Percentiles rank a stretch among this genome's conserved stretches.
phyloP scores from a whole-genome alignment of 2,329 filamentous ascomycete species.

The Triangularia verruculosa region DNA sequence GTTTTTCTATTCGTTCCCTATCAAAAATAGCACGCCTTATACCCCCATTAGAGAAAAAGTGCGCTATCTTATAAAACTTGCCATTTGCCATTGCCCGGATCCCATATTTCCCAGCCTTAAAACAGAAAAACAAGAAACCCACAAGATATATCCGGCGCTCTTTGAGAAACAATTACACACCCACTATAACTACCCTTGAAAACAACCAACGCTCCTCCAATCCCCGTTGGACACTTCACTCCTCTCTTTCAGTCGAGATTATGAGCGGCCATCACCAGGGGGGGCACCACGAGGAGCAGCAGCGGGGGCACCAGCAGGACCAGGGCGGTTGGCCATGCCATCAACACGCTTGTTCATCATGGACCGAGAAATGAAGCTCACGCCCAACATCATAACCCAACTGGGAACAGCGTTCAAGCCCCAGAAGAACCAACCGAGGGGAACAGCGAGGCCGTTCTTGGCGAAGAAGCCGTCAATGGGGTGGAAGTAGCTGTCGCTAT shows the following conservation, averaged over 20 bases:
- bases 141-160: not conserved
- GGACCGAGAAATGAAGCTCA: slow-evolving; percentile 69
- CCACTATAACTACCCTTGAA: slow-evolving; percentile 1
- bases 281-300: slow-evolving; percentile 8
- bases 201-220: not conserved
- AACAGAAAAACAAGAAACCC: not conserved
- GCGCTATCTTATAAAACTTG: not conserved
- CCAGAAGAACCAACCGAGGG: slow-evolving; percentile 67
- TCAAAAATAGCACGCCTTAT: not conserved
- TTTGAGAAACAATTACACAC: not conserved
- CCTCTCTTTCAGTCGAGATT: not conserved
- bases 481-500: slow-evolving; percentile 63
- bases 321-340: not conserved
- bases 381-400: slow-evolving; percentile 75
- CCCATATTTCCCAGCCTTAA: not conserved
- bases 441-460: slow-evolving; percentile 59
- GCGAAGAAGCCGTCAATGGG: slow-evolving; percentile 69
- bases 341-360: slow-evolving; percentile 54
- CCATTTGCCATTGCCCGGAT: not conserved
- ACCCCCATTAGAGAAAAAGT: not conserved
- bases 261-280: not conserved
- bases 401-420: slow-evolving; percentile 63
- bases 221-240: not conserved
- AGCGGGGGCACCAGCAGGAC: slow-evolving; percentile 24
- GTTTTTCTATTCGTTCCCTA: not conserved